phyloP scores from a whole-genome alignment of 495 filamentous ascomycete species.

The Penicillium pulvis region DNA sequence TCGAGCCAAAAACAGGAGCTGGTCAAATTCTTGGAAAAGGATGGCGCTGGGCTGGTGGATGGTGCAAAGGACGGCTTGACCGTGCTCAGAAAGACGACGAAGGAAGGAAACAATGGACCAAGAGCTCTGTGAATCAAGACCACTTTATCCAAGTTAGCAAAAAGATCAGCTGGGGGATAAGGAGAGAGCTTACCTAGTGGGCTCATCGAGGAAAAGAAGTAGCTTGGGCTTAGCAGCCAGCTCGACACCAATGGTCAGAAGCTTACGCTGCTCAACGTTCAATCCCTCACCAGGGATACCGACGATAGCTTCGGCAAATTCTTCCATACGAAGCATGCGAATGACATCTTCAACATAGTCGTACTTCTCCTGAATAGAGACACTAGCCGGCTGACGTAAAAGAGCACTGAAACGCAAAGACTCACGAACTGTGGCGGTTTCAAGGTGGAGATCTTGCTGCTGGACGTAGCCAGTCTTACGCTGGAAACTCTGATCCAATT shows the following conservation, averaged over 20 bases:
- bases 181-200: constrained; percentile 6
- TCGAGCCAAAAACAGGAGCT: constrained; percentile 74
- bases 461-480: constrained; percentile 92
- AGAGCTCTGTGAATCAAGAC: constrained; percentile 64
- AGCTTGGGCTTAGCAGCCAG: constrained; percentile 81
- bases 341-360: constrained; percentile 92
- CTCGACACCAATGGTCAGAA: constrained; percentile 82
- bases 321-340: constrained; percentile 80
- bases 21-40: constrained; percentile 90
- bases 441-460: constrained; percentile 88
- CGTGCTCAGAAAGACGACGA: constrained; percentile 78
- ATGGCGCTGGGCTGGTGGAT: constrained; percentile 95
- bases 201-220: constrained; percentile 62
- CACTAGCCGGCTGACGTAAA: constrained; percentile 75
- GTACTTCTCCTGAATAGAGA: constrained; percentile 76
- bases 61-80: constrained; percentile 90
- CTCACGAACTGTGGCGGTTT: constrained; percentile 79
- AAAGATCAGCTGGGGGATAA: not conserved
- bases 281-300: constrained; percentile 84
- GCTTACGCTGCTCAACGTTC: constrained; percentile 85
- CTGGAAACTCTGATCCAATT: constrained; percentile 74
- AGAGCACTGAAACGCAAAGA: constrained; percentile 78
- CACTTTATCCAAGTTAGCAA: constrained; percentile 25
- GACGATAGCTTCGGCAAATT: constrained; percentile 81
- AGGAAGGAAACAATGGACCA: constrained; percentile 81